These are phyloP conservation scores for Fusarium sp. DNA, from an alignment of 2,329 filamentous ascomycete species.

Conservation along the genomic window DNA sequence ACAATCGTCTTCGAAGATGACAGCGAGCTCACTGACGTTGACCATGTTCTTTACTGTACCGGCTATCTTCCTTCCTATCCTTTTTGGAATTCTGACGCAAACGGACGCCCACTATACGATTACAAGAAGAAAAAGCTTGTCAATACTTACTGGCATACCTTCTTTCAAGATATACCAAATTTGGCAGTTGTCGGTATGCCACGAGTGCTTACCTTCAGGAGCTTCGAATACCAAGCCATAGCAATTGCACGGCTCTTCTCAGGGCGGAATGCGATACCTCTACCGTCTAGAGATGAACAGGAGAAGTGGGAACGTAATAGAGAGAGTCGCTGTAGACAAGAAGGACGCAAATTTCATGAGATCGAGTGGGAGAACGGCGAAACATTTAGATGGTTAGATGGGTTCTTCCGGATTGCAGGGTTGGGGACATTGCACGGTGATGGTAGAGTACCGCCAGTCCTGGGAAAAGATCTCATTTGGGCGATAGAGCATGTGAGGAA, in stretches of 20 bases:
- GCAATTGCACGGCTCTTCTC: conserved; percentile 63
- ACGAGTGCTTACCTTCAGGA: conserved; percentile 63
- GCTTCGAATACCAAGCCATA: conserved; percentile 68
- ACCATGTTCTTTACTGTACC: conserved; percentile 58
- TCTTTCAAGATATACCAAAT: conserved; percentile 60
- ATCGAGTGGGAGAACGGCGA: conserved; percentile 65
- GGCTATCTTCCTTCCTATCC: conserved; percentile 59
- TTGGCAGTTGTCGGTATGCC: conserved; percentile 65
- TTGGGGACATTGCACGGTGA: conserved; percentile 60
- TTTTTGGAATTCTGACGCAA: conserved; percentile 61
- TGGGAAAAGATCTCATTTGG: conserved; percentile 59
- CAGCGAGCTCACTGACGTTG: conserved; percentile 52
- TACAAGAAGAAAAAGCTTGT: conserved; percentile 59
- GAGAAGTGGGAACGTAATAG: conserved; percentile 61
- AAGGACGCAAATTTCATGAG: conserved; percentile 63
- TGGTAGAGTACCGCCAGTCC: conserved; percentile 59
- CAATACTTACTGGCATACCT: conserved; percentile 64
- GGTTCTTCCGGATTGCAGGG: conserved; percentile 62
- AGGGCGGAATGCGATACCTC: conserved; percentile 52
- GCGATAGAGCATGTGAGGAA: conserved; percentile 62
- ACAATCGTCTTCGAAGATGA: conserved; percentile 58
- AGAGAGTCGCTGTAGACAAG: conserved; percentile 43
- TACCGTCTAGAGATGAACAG: conserved; percentile 57
- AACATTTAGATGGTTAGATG: conserved; percentile 60
- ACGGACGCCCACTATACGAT: conserved; percentile 63